phyloP scores from a whole-genome alignment of 805 yeast species.

The Pichia rugopelliculosa region DNA sequence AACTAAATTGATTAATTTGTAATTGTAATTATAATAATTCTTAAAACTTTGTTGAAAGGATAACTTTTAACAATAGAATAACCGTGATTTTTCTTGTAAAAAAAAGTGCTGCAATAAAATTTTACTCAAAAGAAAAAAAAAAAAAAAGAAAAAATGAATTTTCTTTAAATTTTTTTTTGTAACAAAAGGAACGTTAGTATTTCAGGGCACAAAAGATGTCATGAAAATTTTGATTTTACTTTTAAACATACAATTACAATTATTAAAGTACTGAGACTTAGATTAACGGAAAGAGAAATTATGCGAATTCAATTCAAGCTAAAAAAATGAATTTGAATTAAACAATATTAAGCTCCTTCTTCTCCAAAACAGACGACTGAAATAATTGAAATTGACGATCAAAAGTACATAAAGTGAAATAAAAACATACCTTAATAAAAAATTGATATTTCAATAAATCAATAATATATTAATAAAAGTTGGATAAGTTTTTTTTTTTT shows the following conservation, averaged over 20 bases:
- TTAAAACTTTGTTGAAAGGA: too few species aligned
- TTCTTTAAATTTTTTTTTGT: background rate
- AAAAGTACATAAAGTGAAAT: background rate
- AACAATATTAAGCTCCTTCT: background rate
- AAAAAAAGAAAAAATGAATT: background rate
- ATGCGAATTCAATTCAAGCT: background rate
- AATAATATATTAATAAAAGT: background rate
- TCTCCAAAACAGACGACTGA: conserved; percentile 6
- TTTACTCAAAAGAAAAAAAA: too few species aligned
- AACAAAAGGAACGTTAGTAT: background rate
- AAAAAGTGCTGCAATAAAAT: background rate
- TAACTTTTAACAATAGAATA: background rate
- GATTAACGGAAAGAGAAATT: background rate
- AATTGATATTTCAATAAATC: background rate
- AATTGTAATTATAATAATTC: background rate
- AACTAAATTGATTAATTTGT: background rate
- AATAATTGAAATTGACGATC: background rate
- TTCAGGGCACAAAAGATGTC: too few species aligned
- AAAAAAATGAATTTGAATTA: background rate
- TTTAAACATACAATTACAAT: background rate
- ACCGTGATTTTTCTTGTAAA: background rate
- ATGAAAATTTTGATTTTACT: too few species aligned
- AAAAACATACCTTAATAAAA: conserved; percentile 3
- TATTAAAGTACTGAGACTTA: background rate
- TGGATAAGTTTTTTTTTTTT: conserved; percentile 1